Base-by-base conservation (phyloP, 225 moss, liverwort and hornwort genomes). In the Straminergon stramineum region DNA sequence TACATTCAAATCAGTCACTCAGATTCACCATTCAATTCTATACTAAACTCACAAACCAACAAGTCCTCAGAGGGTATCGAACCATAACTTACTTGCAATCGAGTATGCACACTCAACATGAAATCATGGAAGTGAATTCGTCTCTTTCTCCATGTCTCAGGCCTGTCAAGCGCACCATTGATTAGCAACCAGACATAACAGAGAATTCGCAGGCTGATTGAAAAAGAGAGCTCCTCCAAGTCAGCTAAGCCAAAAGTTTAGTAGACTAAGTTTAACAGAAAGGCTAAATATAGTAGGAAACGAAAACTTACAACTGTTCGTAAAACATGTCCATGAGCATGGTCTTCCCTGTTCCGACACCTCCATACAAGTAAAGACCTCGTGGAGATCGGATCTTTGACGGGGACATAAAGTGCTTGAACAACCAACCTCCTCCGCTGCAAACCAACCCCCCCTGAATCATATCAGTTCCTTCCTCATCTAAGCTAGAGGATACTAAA, bases 301-400 rank as follows among this genome's bases (percentile, higher is more conserved):
- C 10, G 7, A 65, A 88, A 39, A 88, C 96, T 92, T 91, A 97
- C 96, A 98, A 90, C 84, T 96, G 95, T 52, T 96, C 95, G 81
- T 92, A 96, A 89, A 97, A 97, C 96, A 98, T 94, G 88, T 98
- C 98, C 98, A 98, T 97, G 57, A 98, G 93, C 98, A 98, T 98
- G 71, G 97, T 98, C 88, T 98, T 98, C 58, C 97, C 98, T 21
- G 97, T 98, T 84, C 97, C 98, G 13, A 98, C 98, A 86, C 98
- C 98, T 60, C 98, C 98, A 90, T 94, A 93, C 51, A 98, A 89
- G 86, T 98, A 98, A 61, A 98, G 94, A 52, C 98, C 98, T 84
- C 95, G 95, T 79, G 96, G 93, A 39, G 95, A 76, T 13, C 86
- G 91, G 65, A 75, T 91, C 81, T 89, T 90, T 34, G 89, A 84